A percentile compares a stretch with the other conserved stretches of the same genome.
Evolutionary conservation across 2,329 filamentous ascomycete genomes (phyloP).

Genomic region (Beauveria asiatica): DNA sequence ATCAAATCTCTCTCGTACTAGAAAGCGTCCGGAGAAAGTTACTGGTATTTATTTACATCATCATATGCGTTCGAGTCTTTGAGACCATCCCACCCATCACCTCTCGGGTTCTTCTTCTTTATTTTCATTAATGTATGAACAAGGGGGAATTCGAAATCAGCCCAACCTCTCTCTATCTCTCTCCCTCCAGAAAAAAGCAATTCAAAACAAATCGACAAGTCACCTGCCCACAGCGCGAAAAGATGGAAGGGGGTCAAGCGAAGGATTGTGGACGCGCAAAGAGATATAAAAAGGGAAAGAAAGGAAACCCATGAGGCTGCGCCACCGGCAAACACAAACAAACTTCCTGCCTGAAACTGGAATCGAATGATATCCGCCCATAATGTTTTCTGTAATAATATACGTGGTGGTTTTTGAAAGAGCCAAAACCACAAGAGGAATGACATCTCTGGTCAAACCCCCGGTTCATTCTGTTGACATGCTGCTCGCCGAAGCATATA

Average conservation of each 20-base stretch:
- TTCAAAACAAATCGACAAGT: not conserved
- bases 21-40: not conserved
- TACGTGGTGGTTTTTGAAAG: not conserved
- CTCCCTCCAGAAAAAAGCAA: not conserved
- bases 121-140: not conserved
- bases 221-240: not conserved
- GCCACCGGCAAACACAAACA: not conserved
- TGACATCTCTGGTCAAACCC: not conserved
- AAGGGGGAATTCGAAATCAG: not conserved
- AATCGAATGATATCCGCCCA: not conserved
- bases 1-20: not conserved
- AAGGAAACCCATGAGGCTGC: not conserved
- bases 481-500: not conserved
- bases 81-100: not conserved
- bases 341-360: not conserved
- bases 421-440: not conserved
- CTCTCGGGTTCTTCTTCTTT: not conserved
- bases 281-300: not conserved
- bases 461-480: not conserved
- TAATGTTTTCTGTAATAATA: slow-evolving; percentile 1
- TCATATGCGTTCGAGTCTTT: not conserved
- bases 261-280: not conserved
- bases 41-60: not conserved
- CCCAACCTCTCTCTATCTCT: not conserved
- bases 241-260: not conserved